Evolutionary conservation across 2,329 filamentous ascomycete species (phyloP).

Genomic region (Orbilia brochopaga): DNA sequence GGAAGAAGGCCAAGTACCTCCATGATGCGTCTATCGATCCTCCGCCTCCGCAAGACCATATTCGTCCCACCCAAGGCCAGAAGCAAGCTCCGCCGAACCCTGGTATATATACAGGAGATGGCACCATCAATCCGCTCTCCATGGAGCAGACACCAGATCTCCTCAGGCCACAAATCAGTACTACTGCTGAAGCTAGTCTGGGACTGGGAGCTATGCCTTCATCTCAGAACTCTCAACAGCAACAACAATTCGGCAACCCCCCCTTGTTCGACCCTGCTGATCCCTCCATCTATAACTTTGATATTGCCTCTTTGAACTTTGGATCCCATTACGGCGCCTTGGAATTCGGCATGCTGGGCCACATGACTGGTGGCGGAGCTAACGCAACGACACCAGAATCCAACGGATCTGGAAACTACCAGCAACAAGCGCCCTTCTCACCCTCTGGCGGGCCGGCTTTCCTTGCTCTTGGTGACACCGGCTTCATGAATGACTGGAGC

Average conservation of each 20-base stretch:
- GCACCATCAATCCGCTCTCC: conserved; percentile 54
- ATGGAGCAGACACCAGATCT: conserved; percentile 54
- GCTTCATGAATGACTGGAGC: conserved; percentile 42
- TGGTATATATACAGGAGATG: conserved; percentile 52
- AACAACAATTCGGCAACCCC: conserved; percentile 62
- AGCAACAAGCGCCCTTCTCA: conserved; percentile 43
- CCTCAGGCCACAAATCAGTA: conserved; percentile 56
- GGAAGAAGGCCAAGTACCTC: conserved; percentile 98
- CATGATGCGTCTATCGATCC: conserved; percentile 75
- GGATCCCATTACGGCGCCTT: conserved; percentile 94
- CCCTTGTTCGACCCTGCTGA: conserved; percentile 86
- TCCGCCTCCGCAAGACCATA: conserved; percentile 62
- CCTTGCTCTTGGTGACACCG: conserved; percentile 44
- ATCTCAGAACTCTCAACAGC: conserved; percentile 56
- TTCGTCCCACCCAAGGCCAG: conserved; percentile 51
- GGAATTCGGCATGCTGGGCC: conserved; percentile 93
- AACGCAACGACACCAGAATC: conserved; percentile 75
- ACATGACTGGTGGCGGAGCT: conserved; percentile 91
- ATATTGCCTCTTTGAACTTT: conserved; percentile 91
- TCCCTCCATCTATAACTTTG: conserved; percentile 91
- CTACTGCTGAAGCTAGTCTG: conserved; percentile 40
- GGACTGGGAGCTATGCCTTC: conserved; percentile 48
- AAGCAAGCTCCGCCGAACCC: conserved; percentile 39
- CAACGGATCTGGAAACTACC: conserved; percentile 56
- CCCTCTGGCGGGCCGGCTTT: conserved; percentile 45